phyloP scores from a whole-genome alignment of 164 flowering plant species.

The Macadamia integrifolia region DNA sequence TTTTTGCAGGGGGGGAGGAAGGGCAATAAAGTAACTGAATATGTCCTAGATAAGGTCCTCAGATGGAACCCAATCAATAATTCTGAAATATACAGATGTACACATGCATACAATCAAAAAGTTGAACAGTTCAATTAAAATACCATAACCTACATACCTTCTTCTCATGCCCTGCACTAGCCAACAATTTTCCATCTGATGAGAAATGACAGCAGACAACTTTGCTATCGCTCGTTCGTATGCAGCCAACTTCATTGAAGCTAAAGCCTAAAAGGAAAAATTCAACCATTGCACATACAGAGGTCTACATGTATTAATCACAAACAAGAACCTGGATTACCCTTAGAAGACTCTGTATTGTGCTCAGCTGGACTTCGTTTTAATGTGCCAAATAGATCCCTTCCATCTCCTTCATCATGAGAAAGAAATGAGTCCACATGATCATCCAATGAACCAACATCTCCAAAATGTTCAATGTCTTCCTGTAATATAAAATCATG shows the following conservation, averaged over 20 bases:
- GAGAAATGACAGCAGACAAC: slow-evolving; percentile 91
- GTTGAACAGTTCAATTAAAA: background rate
- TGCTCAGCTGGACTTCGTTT: slow-evolving; percentile 68
- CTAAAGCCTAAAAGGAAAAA: slow-evolving; percentile 48
- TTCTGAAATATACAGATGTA: background rate
- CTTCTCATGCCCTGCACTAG: slow-evolving; percentile 90
- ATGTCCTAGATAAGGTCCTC: background rate
- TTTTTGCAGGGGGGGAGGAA: too few species aligned
- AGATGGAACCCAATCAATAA: background rate
- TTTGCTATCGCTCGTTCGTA: slow-evolving; percentile 52
- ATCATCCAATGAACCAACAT: slow-evolving; percentile 80
- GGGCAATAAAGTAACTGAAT: background rate
- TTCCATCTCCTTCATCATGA: slow-evolving; percentile 83
- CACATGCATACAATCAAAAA: background rate
- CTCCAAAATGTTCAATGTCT: slow-evolving; percentile 82
- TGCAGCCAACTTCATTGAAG: slow-evolving; percentile 66
- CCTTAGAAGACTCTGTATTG: slow-evolving; percentile 68
- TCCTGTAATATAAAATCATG: slow-evolving; percentile 51
- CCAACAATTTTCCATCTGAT: slow-evolving; percentile 79
- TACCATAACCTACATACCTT: slow-evolving; percentile 43
- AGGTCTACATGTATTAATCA: too few species aligned
- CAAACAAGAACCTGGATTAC: slow-evolving; percentile 17
- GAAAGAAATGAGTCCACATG: slow-evolving; percentile 80
- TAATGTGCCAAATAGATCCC: slow-evolving; percentile 58
- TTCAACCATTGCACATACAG: background rate